Conservation (phyloP, 306 rosid species). For the Oxytropis ochrocephala region DNA sequence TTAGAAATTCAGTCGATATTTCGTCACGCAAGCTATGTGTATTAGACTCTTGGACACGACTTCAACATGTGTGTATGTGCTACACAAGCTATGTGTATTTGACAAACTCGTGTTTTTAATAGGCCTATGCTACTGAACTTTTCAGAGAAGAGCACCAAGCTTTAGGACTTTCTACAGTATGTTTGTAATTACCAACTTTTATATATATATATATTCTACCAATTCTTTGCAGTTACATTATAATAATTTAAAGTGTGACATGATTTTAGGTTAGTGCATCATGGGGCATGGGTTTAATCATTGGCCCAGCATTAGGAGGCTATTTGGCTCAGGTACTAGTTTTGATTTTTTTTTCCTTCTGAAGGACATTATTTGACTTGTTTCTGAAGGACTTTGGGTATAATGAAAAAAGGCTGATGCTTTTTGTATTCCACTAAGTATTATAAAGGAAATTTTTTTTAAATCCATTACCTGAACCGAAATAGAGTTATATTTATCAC, state of each 20-base stretch:
- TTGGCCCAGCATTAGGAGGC: slow-evolving; percentile 95
- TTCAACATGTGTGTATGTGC: too few relatives aligned
- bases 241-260: slow-evolving; percentile 1
- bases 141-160: slow-evolving; percentile 73
- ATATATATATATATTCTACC: too few relatives aligned
- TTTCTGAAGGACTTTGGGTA: not conserved
- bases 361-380: not conserved
- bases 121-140: slow-evolving; percentile 82
- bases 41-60: too few relatives aligned
- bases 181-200: slow-evolving; percentile 22
- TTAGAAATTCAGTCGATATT: not conserved
- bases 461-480: too few relatives aligned
- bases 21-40: too few relatives aligned
- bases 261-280: slow-evolving; percentile 63
- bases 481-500: too few relatives aligned
- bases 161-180: slow-evolving; percentile 68
- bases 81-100: not conserved
- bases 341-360: not conserved
- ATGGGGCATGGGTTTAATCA: slow-evolving; percentile 69
- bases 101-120: slow-evolving; percentile 13
- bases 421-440: too few relatives aligned
- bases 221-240: not conserved
- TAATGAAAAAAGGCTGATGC: too few relatives aligned
- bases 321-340: slow-evolving; percentile 72
- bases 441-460: too few relatives aligned